Percentiles rank a stretch among this genome's conserved stretches.
Conservation (phyloP, 169 alveolate species). For the Plasmodium berghei region DNA sequence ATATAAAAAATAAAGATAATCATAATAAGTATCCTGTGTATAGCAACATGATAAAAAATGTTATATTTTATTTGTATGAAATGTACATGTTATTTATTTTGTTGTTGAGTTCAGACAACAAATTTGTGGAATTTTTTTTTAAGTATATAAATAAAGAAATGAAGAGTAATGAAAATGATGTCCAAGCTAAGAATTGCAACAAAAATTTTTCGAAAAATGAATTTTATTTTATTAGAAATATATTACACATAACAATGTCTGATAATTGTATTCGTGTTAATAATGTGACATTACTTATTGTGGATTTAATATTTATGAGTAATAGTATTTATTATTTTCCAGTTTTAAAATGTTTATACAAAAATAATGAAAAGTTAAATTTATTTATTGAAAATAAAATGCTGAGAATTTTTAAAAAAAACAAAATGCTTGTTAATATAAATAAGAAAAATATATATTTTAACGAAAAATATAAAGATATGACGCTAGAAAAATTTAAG, state of each 20-base stretch:
- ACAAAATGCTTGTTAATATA: background rate
- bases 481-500: too few species aligned
- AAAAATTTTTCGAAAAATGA: background rate
- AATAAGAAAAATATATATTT: background rate
- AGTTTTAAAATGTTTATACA: background rate
- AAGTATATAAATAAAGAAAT: background rate
- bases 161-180: background rate
- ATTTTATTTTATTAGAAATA: background rate
- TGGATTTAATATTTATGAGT: background rate
- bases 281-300: background rate
- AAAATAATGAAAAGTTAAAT: background rate
- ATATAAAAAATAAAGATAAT: background rate
- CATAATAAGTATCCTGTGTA: background rate
- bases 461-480: too few species aligned
- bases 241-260: background rate
- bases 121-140: background rate
- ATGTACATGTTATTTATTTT: slow-evolving; percentile 14
- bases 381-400: background rate
- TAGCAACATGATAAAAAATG: slow-evolving; percentile 3
- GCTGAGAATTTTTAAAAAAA: too few species aligned
- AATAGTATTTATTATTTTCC: background rate
- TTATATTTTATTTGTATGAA: slow-evolving; percentile 43
- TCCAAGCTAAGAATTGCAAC: background rate
- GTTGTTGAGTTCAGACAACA: background rate
- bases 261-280: background rate